Base-by-base conservation (phyloP, 1,284 basidiomycete genomes). In the Meira nashicola region DNA sequence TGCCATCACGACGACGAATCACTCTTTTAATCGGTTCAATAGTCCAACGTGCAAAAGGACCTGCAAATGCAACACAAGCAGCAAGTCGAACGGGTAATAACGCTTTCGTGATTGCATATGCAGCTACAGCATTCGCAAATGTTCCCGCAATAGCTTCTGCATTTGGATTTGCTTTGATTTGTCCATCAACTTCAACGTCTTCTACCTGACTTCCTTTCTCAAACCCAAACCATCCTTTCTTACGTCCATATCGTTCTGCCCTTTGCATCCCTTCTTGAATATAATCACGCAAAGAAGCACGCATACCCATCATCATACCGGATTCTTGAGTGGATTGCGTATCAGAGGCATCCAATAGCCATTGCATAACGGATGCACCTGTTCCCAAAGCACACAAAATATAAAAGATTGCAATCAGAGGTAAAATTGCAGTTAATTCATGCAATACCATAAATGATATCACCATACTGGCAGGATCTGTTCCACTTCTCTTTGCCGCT, bases 51-150 rank as follows among this genome's bases (percentile, higher is more conserved):
- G 89, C 88, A 76, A 92, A 88, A 10, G 82, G 82, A 10, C 90
- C 90, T 0, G 89, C 83, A 1, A 88, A 80, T 67, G 87, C 90
- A 33, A 92, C 66, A 1, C 89, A 90, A 1, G 86, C 73, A 0
- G 84, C 89, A 63, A 93, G 84, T 8, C 91, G 84, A 17, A 88
- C 74, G 1, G 91, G 89, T 2, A 90, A 73, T 12, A 92, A 78
- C 0, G 88, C 88, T 90, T 93, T 96, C 60, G 88, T 88, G 6
- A 85, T 80, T 1, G 86, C 86, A 76, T 94, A 96, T 0, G 92
- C 91, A 19, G 91, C 82, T 0, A 92, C 84, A 23, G 72, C 64
- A 40, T 75, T 72, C 21, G 74, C 71, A 39, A 77, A 73, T 39
- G 67, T 63, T 19, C 68, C 73, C 19, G 61, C 66, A 0, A 86